Base-by-base conservation (phyloP, 129 eudicot genomes). In the Pseudognaphalium luteoalbum region DNA sequence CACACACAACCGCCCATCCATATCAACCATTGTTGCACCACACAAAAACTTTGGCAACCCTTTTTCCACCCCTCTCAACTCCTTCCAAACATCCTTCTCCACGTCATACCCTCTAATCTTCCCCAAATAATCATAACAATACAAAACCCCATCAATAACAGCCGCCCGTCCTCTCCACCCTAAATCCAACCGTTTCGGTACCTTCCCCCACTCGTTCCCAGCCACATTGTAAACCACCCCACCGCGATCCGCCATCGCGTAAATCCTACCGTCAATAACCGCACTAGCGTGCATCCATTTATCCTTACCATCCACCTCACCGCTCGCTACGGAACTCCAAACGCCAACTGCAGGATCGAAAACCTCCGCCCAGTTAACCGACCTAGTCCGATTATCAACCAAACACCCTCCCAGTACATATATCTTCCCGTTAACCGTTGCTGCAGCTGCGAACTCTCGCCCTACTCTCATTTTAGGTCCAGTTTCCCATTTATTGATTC, bases 221-320 rank as follows among this genome's bases (percentile, higher is more conserved):
- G 11, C 77, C 5, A 76, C 87, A 68, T 94, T 86, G 34, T 83
- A 91, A 17, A 91, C 96, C 57, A 94, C 93, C 12, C 98, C 98
- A 39, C 98, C 98, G 58, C 97, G 73, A 61, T 94, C 98, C 25
- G 98, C 98, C 98, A 94, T 88, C 0, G 96, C 98, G 9, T 94
- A 94, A 34, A 94, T 59, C 71, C 42, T 91, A 34, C 88, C 88
- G 10, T 80, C 87, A 3, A 94, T 65, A 50, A 94, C 90, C 22
- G 93, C 97, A 71, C 89, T 87, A 1, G 96, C 92, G 51, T 94
- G 98, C 98, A 94, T 94, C 97, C 96, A 94, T 66, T 89, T 89
- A 69, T 94, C 98, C 82, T 87, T 91, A 12, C 82, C 85, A 76
- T 88, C 98, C 66, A 88, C 77, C n/a, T 75, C 79, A 12, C 42